Evolutionary conservation across 2,329 filamentous ascomycete genomes (phyloP), one percentile per base, ranked within the genome.

Genomic region (Xylariaceae sp.): DNA sequence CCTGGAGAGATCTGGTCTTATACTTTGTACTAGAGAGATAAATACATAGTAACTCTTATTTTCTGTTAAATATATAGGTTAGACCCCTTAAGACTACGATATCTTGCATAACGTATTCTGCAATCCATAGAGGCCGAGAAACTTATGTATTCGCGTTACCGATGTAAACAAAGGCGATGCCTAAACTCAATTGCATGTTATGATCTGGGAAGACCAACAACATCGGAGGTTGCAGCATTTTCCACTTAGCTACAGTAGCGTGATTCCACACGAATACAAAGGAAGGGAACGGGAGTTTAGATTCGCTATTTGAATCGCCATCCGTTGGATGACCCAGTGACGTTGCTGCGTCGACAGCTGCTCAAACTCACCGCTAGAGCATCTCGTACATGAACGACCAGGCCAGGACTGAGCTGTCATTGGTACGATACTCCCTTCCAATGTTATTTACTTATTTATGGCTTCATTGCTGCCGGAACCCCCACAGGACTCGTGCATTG

Each of bases 131-230:
- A 26, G 23, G 23, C 23, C 18, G 41, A 43, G 18, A 43, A n/a
- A 43, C 43, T 5, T n/a, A 47, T 53, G 45, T 50, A 52, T 53
- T 47, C 10, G 56, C 47, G 60, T 59, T 60, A 40, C 45, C 29
- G 48, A 61, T 60, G 65, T 68, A 68, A 66, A 66, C 61, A 68
- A 63, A 61, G 12, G 26, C 16, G 21, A 37, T 45, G 32, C 32
- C 18, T 26, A 20, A 42, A n/a, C 9, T 18, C 32, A 26, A 32
- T 18, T 16, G 32, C 40, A 50, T 18, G 18, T 50, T 10, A 40
- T 50, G 20, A 46, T 52, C 20, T 50, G 54, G 40, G 46, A 32
- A 62, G 50, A 51, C 62, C 62, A 67, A 65, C 65, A 50, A 53
- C 44, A 51, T 46, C 37, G 12, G 44, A 47, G 53, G 52, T 54